These are phyloP conservation scores for Neurospora crassa DNA, from an alignment of 2,329 filamentous ascomycete genomes.

Conservation along the genomic window DNA sequence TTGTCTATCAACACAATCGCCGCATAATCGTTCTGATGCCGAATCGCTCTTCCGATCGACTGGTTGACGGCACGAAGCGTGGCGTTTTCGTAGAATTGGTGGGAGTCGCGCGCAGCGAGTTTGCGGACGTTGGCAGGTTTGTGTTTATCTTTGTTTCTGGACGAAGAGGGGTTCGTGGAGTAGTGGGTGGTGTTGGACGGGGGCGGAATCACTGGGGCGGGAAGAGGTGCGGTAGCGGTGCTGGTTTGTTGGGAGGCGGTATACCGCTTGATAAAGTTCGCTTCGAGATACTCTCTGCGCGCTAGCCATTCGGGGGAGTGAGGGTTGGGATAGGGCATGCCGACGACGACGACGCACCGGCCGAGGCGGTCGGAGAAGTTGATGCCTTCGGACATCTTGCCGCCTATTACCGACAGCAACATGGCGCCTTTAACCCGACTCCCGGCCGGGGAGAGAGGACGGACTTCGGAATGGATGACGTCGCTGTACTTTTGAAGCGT, in stretches of 20 bases:
- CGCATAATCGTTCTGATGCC: constrained; percentile 82
- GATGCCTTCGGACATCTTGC: constrained; percentile 93
- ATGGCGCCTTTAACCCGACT: constrained; percentile 49
- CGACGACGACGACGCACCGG: constrained; percentile 82
- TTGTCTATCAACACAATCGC: constrained; percentile 78
- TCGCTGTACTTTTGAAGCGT: constrained; percentile 64
- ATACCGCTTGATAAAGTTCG: constrained; percentile 15
- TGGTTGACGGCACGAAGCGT: constrained; percentile 98
- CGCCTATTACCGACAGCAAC: constrained; percentile 83
- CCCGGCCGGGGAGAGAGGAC: background rate
- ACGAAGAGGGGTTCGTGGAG: background rate
- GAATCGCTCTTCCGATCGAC: constrained; percentile 84
- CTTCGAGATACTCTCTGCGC: constrained; percentile 77
- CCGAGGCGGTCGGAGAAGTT: constrained; percentile 92
- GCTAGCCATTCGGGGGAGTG: constrained; percentile 88
- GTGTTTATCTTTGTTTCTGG: background rate
- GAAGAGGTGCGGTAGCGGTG: background rate
- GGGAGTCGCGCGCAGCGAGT: background rate
- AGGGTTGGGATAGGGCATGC: constrained; percentile 86
- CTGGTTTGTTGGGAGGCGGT: background rate
- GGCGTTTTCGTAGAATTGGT: constrained; percentile 82
- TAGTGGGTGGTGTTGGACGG: background rate
- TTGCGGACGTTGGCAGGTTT: background rate
- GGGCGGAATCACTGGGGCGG: background rate
- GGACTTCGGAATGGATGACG: constrained; percentile 42